A percentile compares a stretch with the other conserved stretches of the same genome.
phyloP scores from a whole-genome alignment of 2,329 filamentous ascomycete species.

The Trichoderma aggressivum region DNA sequence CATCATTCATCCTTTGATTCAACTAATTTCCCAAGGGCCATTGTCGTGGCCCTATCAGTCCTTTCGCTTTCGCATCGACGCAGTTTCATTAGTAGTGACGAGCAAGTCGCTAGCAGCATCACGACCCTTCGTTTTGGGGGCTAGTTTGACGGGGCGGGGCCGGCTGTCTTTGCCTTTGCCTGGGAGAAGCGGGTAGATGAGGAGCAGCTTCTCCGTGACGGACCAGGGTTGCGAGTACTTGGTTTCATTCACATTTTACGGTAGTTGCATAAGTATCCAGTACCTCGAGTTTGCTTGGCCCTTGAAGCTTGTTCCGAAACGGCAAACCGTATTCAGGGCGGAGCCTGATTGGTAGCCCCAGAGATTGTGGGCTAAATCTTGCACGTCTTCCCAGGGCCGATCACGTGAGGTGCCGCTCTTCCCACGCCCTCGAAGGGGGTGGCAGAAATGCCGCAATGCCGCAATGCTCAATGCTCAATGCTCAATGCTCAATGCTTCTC shows the following conservation, averaged over 20 bases:
- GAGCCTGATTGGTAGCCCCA: not conserved
- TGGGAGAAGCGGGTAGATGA: not conserved
- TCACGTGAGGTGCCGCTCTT: not conserved
- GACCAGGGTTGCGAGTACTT: not conserved
- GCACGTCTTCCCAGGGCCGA: not conserved
- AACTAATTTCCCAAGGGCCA: not conserved
- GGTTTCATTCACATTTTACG: not conserved
- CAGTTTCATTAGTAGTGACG: not conserved
- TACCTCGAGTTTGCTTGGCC: not conserved
- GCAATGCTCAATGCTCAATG: not conserved
- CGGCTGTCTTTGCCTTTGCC: not conserved
- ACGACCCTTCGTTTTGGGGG: slow-evolving; percentile 14
- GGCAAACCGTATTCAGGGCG: slow-evolving; percentile 6
- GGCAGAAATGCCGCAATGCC: not conserved
- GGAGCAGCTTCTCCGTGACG: slow-evolving; percentile 8
- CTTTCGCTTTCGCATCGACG: not conserved
- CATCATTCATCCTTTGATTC: slow-evolving; percentile 4
- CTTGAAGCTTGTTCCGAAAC: not conserved
- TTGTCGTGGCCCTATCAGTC: not conserved
- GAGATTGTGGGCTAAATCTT: slow-evolving; percentile 18
- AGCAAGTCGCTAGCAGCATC: not conserved
- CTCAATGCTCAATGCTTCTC: not conserved
- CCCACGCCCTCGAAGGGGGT: not conserved
- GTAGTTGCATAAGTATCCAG: not conserved
- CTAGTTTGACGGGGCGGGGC: not conserved